Conservation (phyloP, 2,329 filamentous ascomycete genomes). For the Gliomastix tumulicola region DNA sequence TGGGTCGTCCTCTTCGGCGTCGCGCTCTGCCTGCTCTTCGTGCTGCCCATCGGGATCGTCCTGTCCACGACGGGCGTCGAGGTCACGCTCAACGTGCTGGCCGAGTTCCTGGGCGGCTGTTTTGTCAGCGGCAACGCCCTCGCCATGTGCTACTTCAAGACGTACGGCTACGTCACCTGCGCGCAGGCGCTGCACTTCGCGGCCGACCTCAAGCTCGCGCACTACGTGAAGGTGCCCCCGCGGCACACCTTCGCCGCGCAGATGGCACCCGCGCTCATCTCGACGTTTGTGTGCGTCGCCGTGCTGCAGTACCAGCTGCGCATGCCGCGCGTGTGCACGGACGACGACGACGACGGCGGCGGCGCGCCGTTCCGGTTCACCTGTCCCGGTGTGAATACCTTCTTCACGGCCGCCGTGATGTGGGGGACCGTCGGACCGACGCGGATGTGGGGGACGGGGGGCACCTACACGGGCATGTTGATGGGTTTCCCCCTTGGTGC, state of each 20-base stretch:
- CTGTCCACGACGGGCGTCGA: slow-evolving; percentile 32
- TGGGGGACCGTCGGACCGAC: slow-evolving; percentile 31
- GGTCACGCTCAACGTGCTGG: slow-evolving; percentile 34
- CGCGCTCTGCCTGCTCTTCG: slow-evolving; percentile 29
- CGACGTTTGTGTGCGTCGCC: slow-evolving; percentile 22
- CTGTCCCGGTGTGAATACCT: slow-evolving; percentile 20
- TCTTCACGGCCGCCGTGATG: slow-evolving; percentile 28
- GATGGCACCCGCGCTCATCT: slow-evolving; percentile 23
- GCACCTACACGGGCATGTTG: slow-evolving; percentile 24
- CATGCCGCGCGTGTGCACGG: slow-evolving; percentile 18
- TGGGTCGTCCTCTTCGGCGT: slow-evolving; percentile 36
- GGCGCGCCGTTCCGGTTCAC: slow-evolving; percentile 15
- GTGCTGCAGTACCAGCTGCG: slow-evolving; percentile 26
- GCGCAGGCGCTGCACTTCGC: slow-evolving; percentile 26
- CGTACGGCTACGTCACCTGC: slow-evolving; percentile 25
- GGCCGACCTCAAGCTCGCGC: slow-evolving; percentile 25
- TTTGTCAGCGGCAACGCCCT: slow-evolving; percentile 33
- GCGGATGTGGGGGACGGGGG: slow-evolving; percentile 26
- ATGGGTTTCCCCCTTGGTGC: slow-evolving; percentile 26
- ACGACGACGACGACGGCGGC: background rate
- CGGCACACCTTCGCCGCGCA: slow-evolving; percentile 26
- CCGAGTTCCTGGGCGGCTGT: slow-evolving; percentile 39
- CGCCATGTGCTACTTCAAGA: slow-evolving; percentile 41
- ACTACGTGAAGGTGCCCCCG: slow-evolving; percentile 38
- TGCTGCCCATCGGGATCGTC: slow-evolving; percentile 36